phyloP scores from a whole-genome alignment of 768 basidiomycete species.

The Tremella mesenterica region DNA sequence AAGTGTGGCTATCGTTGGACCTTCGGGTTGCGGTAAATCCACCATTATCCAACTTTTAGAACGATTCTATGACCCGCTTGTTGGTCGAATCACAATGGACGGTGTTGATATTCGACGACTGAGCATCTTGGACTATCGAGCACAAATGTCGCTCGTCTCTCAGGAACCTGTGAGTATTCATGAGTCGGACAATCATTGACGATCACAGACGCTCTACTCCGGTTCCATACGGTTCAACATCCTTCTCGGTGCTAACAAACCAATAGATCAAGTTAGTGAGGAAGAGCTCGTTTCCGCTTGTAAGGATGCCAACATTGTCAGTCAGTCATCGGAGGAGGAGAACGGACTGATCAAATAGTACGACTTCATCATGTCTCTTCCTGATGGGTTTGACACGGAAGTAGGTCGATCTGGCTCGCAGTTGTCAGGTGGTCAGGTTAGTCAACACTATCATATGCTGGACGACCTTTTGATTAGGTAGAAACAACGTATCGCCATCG shows the following conservation, averaged over 20 bases:
- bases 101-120: not conserved
- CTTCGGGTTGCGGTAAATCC: not conserved
- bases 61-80: not conserved
- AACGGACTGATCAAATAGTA: not conserved
- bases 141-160: not conserved
- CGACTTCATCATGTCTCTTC: not conserved
- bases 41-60: not conserved
- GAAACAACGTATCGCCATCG: not conserved
- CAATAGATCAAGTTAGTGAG: not conserved
- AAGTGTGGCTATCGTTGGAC: not conserved
- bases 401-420: not conserved
- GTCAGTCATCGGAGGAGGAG: not conserved
- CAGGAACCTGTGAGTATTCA: not conserved
- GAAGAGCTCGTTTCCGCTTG: not conserved
- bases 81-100: not conserved
- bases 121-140: not conserved
- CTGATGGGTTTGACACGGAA: not conserved
- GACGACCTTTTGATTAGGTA: too few species aligned
- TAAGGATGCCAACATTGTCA: not conserved
- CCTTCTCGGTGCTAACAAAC: not conserved
- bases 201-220: too few species aligned
- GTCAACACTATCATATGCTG: too few species aligned
- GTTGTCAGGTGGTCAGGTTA: not conserved
- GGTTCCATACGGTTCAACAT: not conserved
- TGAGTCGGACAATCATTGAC: too few species aligned